Percentiles rank a stretch among this genome's conserved stretches.
Evolutionary conservation across 2,329 filamentous ascomycete species (phyloP).

Genomic region (Zelopaecilomyces penicillatus): DNA sequence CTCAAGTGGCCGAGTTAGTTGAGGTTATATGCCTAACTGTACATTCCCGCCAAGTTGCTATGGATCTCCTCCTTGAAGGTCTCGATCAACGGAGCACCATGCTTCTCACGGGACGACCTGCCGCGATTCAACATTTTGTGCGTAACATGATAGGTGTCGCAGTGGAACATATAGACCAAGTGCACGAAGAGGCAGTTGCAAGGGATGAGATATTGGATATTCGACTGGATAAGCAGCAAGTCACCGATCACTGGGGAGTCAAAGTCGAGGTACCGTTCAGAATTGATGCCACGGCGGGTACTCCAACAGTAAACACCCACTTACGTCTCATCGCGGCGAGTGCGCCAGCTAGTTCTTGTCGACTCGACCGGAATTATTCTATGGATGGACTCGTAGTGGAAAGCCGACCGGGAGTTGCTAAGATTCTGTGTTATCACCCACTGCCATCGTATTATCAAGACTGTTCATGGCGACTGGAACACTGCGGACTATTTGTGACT

Average conservation of each 20-base stretch:
- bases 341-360: constrained; percentile 21
- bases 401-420: constrained; percentile 21
- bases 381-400: constrained; percentile 31
- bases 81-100: constrained; percentile 23
- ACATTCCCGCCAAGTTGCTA: constrained; percentile 6
- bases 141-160: constrained; percentile 27
- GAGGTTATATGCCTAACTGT: constrained; percentile 10
- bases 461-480: constrained; percentile 28
- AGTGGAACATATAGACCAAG: constrained; percentile 31
- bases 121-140: constrained; percentile 20
- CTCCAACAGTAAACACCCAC: constrained; percentile 20
- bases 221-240: background rate
- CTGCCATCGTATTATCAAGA: constrained; percentile 26
- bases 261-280: constrained; percentile 5
- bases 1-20: constrained; percentile 1
- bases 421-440: constrained; percentile 27
- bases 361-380: constrained; percentile 18
- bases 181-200: constrained; percentile 1
- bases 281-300: constrained; percentile 15
- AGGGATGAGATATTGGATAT: constrained; percentile 5
- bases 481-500: constrained; percentile 34
- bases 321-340: constrained; percentile 25
- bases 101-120: constrained; percentile 19
- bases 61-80: constrained; percentile 12
- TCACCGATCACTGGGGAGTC: background rate